Conservation (phyloP, 805 yeast species). For the Pichia kluyveri region DNA sequence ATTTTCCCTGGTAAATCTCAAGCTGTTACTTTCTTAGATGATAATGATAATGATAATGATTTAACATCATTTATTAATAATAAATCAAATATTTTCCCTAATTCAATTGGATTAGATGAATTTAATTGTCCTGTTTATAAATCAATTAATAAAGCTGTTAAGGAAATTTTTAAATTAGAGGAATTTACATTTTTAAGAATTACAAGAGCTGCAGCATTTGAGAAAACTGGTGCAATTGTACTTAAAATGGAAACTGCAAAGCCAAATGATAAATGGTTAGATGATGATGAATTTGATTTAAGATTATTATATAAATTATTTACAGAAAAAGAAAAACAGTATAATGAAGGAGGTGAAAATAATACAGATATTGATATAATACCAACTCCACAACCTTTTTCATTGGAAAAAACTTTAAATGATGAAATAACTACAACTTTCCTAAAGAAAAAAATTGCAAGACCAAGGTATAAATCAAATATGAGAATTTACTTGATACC, state of each 20-base stretch:
- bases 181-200: slow-evolving; percentile 41
- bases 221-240: slow-evolving; percentile 41
- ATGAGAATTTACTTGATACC: slow-evolving; percentile 56
- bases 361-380: neutral
- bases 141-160: slow-evolving; percentile 38
- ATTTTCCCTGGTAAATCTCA: slow-evolving; percentile 13
- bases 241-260: slow-evolving; percentile 46
- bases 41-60: neutral
- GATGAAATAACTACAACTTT: slow-evolving; percentile 38
- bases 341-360: too few species aligned
- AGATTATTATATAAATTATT: slow-evolving; percentile 7
- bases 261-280: slow-evolving; percentile 41
- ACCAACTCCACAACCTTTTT: slow-evolving; percentile 1
- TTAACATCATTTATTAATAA: too few species aligned
- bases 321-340: neutral
- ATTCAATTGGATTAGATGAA: slow-evolving; percentile 12
- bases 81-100: neutral
- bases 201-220: slow-evolving; percentile 46
- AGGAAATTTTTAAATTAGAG: slow-evolving; percentile 30
- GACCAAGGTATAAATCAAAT: slow-evolving; percentile 54
- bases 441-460: slow-evolving; percentile 47
- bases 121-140: slow-evolving; percentile 13
- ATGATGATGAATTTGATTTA: slow-evolving; percentile 36
- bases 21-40: slow-evolving; percentile 12
- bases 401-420: slow-evolving; percentile 22